phyloP scores from a whole-genome alignment of 306 rosid genomes.

The Corylus heterophylla region DNA sequence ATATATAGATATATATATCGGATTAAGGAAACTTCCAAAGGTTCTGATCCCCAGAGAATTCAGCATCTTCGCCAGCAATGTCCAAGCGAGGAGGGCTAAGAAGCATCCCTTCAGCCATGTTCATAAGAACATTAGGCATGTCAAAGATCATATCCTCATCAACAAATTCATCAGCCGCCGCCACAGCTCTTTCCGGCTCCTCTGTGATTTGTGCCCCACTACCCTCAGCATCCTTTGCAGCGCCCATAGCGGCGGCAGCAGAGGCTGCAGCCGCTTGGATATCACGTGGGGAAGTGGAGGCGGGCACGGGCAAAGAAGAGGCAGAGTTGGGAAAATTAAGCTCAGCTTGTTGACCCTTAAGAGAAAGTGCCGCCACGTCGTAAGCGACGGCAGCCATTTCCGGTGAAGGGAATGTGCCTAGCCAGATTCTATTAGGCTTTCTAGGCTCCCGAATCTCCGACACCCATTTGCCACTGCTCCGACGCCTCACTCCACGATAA shows the following conservation, averaged over 20 bases:
- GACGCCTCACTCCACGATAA: slow-evolving; percentile 50
- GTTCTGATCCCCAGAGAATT: slow-evolving; percentile 27
- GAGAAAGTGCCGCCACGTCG: slow-evolving; percentile 91
- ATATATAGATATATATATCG: slow-evolving; percentile 12
- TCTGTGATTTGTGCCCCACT: neutral
- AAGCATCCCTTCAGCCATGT: slow-evolving; percentile 95
- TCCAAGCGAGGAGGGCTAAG: slow-evolving; percentile 89
- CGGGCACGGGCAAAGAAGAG: slow-evolving; percentile 75
- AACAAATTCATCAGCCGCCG: slow-evolving; percentile 37
- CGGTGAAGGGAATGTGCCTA: slow-evolving; percentile 81
- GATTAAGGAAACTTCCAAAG: slow-evolving; percentile 54
- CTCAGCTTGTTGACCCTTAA: slow-evolving; percentile 70
- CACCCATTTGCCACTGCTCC: slow-evolving; percentile 64
- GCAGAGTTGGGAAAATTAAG: slow-evolving; percentile 87
- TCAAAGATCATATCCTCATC: slow-evolving; percentile 91
- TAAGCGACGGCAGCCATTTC: slow-evolving; percentile 97
- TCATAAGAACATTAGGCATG: slow-evolving; percentile 74
- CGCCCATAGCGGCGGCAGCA: slow-evolving; percentile 66
- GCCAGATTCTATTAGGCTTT: slow-evolving; percentile 66
- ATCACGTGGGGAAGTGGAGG: slow-evolving; percentile 68
- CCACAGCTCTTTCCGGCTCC: neutral
- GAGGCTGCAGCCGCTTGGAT: slow-evolving; percentile 78
- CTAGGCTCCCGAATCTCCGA: slow-evolving; percentile 57
- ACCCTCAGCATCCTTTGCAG: slow-evolving; percentile 30
- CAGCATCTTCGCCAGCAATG: slow-evolving; percentile 17